Evolutionary conservation across 495 filamentous ascomycete genomes (phyloP), one percentile per base, ranked within the genome.

Genomic region (Neurospora africana): DNA sequence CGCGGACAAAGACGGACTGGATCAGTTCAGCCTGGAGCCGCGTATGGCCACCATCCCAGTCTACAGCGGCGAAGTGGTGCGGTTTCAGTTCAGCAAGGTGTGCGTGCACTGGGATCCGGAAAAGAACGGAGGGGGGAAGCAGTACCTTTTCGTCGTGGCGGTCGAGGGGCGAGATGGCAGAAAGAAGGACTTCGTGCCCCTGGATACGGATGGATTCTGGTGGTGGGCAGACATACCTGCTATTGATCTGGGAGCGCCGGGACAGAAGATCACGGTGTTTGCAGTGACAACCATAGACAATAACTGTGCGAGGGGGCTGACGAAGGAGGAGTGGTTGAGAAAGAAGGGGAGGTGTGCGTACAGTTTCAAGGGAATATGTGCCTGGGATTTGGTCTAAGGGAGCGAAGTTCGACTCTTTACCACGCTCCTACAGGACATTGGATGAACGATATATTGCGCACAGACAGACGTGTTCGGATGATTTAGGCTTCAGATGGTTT

Each of bases 21-120:
- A 85, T n/a, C 83, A 87, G 72, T 81, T 80, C 2, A 88, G 86
- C 3, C 88, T 94, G 76, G 82, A 81, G 67, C 94, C 94, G 0
- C 76, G 79, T 6, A 76, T 78, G 41, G 88, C 88, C 72, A 77
- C 82, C 9, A 87, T 97, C 68, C 82, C 84, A 5, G 82, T 93
- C 19, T 76, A 65, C 10, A 79, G 82, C 70, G 81, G 82, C 68
- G 75, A 79, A 73, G 81, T 85, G 11, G 83, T 89, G 43, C 86
- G 92, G 17, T 97, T 97, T 81, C 90, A 91, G 74, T 93, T 96
- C 75, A 82, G 83, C 11, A 88, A 91, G 71, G 74, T 91, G 27
- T 97, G 94, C 77, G 84, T 86, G 77, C 94, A 97, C 75, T 97
- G 93, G 93, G 87, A 87, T 53, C 83, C 89, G 35, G 84, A 88